Percentiles rank a stretch among this genome's conserved stretches.
phyloP scores from a whole-genome alignment of 2,329 filamentous ascomycete species.

The Epichloe typhina region DNA sequence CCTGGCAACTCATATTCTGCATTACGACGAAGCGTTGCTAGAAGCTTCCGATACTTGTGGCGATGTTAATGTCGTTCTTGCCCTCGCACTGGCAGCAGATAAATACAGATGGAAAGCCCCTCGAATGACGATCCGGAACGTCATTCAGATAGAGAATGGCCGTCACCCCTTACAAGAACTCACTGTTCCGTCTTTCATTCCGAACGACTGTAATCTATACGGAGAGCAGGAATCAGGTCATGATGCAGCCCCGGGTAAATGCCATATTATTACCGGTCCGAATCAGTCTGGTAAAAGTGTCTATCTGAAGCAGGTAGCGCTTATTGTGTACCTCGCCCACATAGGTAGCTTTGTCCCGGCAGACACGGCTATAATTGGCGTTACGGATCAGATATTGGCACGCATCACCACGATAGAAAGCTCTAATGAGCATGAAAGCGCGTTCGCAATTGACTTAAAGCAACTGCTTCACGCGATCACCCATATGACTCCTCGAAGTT shows the following conservation, averaged over 20 bases:
- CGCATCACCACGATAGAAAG: constrained; percentile 64
- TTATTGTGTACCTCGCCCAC: constrained; percentile 87
- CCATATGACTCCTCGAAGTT: constrained; percentile 59
- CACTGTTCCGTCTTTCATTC: constrained; percentile 64
- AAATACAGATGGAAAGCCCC: constrained; percentile 62
- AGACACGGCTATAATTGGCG: constrained; percentile 57
- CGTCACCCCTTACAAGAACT: constrained; percentile 81
- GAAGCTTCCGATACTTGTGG: constrained; percentile 68
- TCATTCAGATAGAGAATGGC: constrained; percentile 63
- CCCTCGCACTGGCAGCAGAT: constrained; percentile 63
- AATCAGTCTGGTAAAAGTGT: constrained; percentile 97
- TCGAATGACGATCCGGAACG: constrained; percentile 53
- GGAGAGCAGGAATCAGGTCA: constrained; percentile 37
- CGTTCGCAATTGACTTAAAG: constrained; percentile 67
- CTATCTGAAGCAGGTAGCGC: constrained; percentile 82
- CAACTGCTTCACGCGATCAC: constrained; percentile 69
- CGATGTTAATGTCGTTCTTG: constrained; percentile 74
- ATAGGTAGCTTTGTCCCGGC: constrained; percentile 88
- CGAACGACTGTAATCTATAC: constrained; percentile 62
- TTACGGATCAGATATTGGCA: constrained; percentile 88
- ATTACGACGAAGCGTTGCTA: constrained; percentile 52
- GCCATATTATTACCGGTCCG: constrained; percentile 74
- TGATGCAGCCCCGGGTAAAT: constrained; percentile 18
- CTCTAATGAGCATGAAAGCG: constrained; percentile 44
- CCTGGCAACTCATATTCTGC: constrained; percentile 57